Evolutionary conservation across 1,284 basidiomycete genomes (phyloP).

Genomic region (Trichosporon sp.): DNA sequence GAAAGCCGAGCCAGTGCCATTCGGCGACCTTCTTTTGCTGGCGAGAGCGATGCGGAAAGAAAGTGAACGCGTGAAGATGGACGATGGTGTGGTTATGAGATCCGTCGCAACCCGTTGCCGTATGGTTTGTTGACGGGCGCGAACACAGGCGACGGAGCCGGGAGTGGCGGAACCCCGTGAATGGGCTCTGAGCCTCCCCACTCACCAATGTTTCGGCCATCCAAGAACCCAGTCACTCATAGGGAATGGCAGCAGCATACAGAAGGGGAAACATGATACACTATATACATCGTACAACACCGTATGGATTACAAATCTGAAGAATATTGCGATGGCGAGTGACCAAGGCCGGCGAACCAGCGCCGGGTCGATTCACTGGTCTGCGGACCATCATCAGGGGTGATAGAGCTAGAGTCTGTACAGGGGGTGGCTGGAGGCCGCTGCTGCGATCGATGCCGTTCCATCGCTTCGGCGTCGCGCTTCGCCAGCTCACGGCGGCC

Average conservation of each 20-base stretch:
- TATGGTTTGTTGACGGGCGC: background rate
- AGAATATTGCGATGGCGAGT: background rate
- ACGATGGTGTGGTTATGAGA: too few species aligned
- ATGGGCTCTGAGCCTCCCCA: too few species aligned
- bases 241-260: too few species aligned
- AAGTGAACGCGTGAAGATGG: background rate
- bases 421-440: background rate
- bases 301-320: background rate
- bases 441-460: slow-evolving; percentile 25
- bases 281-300: background rate
- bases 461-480: slow-evolving; percentile 31
- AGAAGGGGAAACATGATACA: too few species aligned
- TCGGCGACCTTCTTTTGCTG: background rate
- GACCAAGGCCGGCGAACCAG: background rate
- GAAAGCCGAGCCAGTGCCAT: background rate
- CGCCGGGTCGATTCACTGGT: slow-evolving; percentile 1
- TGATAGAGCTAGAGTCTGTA: background rate
- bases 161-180: background rate
- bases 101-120: too few species aligned
- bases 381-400: slow-evolving; percentile 11
- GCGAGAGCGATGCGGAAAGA: background rate
- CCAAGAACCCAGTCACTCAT: too few species aligned
- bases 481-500: slow-evolving; percentile 41
- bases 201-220: too few species aligned
- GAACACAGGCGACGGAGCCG: background rate